Evolutionary conservation across 441 rosid genomes (phyloP), one percentile per base, ranked within the genome.

Genomic region (Adansonia rubrostipa): DNA sequence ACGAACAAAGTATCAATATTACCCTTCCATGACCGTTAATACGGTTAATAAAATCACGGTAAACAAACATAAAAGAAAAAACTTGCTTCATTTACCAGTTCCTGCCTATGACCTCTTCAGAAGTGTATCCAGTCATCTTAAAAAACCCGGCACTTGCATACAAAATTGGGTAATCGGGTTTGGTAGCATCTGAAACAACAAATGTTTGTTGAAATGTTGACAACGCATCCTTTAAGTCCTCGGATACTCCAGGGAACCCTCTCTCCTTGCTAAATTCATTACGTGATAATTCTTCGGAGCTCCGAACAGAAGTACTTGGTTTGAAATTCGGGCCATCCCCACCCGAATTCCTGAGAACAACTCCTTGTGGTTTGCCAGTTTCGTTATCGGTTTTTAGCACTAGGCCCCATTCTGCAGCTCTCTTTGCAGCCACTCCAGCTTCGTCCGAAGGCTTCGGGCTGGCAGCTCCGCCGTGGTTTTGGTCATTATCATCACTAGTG

Each of bases 331-430:
- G 85, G 6, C 88, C 93, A 0, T 91, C 92, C 22, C 96, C 99
- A 8, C 97, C 97, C 11, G 98, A 96, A 51, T 82, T 93, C 81
- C 98, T 78, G 0, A 89, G 95, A 1, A 78, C 68, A 2, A 96
- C 99, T 57, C 92, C 92, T 69, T 92, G 91, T 6, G 96, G 97
- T 82, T 89, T 94, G n/a, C 99, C 98, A 0, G 97, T 92, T 84
- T 94, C 92, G 0, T 86, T 84, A 24, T 96, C 99, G 0, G 99
- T 94, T 78, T 89, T 92, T 70, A 96, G 82, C 8, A 91, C 92
- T 17, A 96, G 79, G 22, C 99, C 99, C 99, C 99, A 96, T 85
- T 94, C 99, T 1, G 99, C 99, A 13, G 99, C 98, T 67, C 99
- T 90, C 79, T 93, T 89, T 19, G 90, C 92, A 0, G 97, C 98